Evolutionary conservation across 2,329 filamentous ascomycete genomes (phyloP), one percentile per base, ranked within the genome.

Genomic region (Hansfordia pulvinata): DNA sequence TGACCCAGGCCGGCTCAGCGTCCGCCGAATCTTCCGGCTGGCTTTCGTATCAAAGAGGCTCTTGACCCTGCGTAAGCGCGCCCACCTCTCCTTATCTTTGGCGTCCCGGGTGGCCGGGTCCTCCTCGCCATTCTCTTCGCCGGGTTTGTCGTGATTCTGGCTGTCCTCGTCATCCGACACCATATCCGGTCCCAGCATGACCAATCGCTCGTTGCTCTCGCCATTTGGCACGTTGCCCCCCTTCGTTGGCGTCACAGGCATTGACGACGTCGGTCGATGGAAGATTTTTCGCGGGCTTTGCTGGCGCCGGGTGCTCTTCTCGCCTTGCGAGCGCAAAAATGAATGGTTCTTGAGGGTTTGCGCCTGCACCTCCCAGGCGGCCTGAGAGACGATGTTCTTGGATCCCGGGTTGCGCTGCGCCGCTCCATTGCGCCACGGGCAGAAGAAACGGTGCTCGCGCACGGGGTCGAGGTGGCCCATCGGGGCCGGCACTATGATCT

Each of bases 381-480:
- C 49, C 37, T 54, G 46, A 18, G 51, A 48, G 6, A 47, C 48
- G 24, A 43, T 53, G 2, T 41, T 42, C 23, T 44, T 50, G 9
- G 52, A 43, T 18, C 54, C 56, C 2, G 55, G 48, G 28, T 59
- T 59, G 29, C 64, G 71, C 45, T 86, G 80, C 2, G 70, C 64
- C 8, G 54, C 42, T 3, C 69, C 51, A 38, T 74, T 82, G 32
- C 76, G 64, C 82, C 82, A 90, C 1, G 82, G 82, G 38, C 82
- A 90, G 43, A 86, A 90, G 42, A 83, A 80, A 34, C 83, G 71
- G 49, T 90, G 82, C 47, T 86, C 78, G 5, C 64, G 63, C 2
- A 76, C 53, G 4, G 74, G 71, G 42, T 88, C 75, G 2, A 90
- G 61, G 30, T 69, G 60, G 37, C 70, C 66, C 62, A 80, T 76